Evolutionary conservation across 2,329 filamentous ascomycete genomes (phyloP), one percentile per base, ranked within the genome.

Genomic region (Lachnellula hyalina): DNA sequence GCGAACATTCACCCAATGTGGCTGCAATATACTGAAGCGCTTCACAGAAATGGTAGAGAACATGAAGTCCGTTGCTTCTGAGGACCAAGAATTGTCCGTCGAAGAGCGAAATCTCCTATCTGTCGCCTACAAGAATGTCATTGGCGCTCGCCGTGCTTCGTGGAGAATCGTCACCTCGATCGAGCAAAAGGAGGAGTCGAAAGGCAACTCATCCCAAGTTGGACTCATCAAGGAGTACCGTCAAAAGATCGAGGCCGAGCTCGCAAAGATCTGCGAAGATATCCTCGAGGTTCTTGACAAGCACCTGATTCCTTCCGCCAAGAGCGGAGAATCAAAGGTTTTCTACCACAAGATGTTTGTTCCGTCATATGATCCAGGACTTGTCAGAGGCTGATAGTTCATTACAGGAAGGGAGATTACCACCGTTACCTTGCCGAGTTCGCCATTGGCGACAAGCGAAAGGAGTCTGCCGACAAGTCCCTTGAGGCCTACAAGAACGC

Each of bases 311-410:
- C 92, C 92, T 76, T 93, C 94, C 77, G 93, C 93, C 72, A 88
- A 94, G 77, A 88, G 89, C 65, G 93, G 93, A 79, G 93, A 97
- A 83, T 96, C 91, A 75, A 97, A 96, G 86, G 93, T 97, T 74
- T 97, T 97, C 78, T 97, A 97, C 82, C 92, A 96, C 87, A 97
- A 97, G 86, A 97, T 97, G 93, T 96, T 80, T 68, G 89, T 82
- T 57, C 44, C 36, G 34, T 34, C 47, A 34, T 19, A 45, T 55
- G 35, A 32, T 32, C 28, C 17, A 35, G 17, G 23, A 54, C 51
- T 34, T 55, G 36, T 52, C 51, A 55, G 54, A 53, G 61, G 54
- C 61, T 54, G 28, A 23, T 44, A 25, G 62, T 51, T 52, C 38
- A 49, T 60, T 65, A 70, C 67, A 96, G 90, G 90, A 96, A 96